These are phyloP conservation scores for Rhizopogon vulgaris DNA, from an alignment of 768 basidiomycete genomes.

Conservation along the genomic window DNA sequence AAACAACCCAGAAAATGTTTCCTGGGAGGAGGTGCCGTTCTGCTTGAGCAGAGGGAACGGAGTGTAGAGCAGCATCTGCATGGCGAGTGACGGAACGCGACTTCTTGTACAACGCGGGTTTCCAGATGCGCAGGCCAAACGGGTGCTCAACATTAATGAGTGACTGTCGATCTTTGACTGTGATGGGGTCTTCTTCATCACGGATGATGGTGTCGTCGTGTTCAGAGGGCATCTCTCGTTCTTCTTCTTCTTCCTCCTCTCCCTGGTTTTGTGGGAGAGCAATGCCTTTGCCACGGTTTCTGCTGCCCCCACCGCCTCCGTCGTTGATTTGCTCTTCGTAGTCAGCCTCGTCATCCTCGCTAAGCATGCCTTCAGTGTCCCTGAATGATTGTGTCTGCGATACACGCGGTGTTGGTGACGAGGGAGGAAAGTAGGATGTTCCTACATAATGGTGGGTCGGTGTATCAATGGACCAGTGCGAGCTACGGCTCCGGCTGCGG, in stretches of 20 bases:
- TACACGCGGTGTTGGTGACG: conserved; percentile 42
- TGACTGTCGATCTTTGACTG: conserved; percentile 91
- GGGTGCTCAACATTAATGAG: conserved; percentile 99
- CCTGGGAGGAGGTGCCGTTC: conserved; percentile 91
- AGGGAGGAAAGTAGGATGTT: conserved; percentile 54
- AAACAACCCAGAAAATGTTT: conserved; percentile 86
- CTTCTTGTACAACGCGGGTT: conserved; percentile 98
- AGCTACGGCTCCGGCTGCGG: conserved; percentile 44
- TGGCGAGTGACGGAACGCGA: conserved; percentile 92
- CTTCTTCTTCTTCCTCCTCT: conserved; percentile 36
- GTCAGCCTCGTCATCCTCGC: conserved; percentile 46
- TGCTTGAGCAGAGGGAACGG: conserved; percentile 86
- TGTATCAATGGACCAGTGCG: conserved; percentile 55
- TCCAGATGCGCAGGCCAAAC: conserved; percentile 99
- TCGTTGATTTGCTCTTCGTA: conserved; percentile 21
- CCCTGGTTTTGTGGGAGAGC: conserved; percentile 30
- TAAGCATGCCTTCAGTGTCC: conserved; percentile 39
- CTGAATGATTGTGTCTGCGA: conserved; percentile 35
- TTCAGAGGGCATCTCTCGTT: conserved; percentile 10
- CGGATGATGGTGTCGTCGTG: conserved; percentile 3
- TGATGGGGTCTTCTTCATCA: conserved; percentile 79
- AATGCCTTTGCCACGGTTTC: conserved; percentile 36
- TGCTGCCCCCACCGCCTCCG: conserved; percentile 24
- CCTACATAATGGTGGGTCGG: conserved; percentile 64
- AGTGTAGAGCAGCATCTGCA: conserved; percentile 92